Percentiles rank a stretch among this genome's conserved stretches.
Conservation (phyloP, 345 rosid species). For the Salix caprea region DNA sequence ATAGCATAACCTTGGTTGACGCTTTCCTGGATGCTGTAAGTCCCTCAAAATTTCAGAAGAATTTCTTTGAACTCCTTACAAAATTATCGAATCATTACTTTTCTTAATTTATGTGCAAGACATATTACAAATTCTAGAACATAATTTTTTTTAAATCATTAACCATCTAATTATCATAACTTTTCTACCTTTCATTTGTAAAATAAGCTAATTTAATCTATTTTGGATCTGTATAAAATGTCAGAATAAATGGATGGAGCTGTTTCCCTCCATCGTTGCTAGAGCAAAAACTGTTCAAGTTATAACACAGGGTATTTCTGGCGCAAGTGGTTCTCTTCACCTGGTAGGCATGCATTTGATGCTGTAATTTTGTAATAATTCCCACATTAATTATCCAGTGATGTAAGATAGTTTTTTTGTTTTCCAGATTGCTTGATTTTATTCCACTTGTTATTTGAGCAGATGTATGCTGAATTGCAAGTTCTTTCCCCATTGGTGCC, state of each 20-base stretch:
- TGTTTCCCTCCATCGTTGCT: conserved; percentile 87
- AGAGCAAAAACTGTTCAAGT: conserved; percentile 78
- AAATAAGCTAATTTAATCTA: not conserved
- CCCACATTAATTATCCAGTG: not conserved
- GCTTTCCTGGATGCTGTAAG: conserved; percentile 81
- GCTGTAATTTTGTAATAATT: not conserved
- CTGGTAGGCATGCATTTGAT: conserved; percentile 42
- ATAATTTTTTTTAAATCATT: not conserved
- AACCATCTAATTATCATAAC: not conserved
- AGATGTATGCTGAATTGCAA: conserved; percentile 92
- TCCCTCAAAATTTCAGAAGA: not conserved
- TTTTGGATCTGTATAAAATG: not conserved
- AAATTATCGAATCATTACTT: not conserved
- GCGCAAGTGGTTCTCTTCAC: conserved; percentile 75
- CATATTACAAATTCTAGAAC: not conserved
- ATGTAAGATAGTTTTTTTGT: not conserved
- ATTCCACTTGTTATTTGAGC: conserved; percentile 6
- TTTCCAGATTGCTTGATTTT: not conserved
- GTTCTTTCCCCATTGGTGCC: conserved; percentile 80
- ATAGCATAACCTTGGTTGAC: conserved; percentile 72
- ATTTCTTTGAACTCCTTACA: not conserved
- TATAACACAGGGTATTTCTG: conserved; percentile 51
- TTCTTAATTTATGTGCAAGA: not conserved
- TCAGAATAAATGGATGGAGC: conserved; percentile 83
- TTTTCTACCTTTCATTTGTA: not conserved